Base-by-base conservation (phyloP, 2,329 filamentous ascomycete species). In the Apiospora koreana region DNA sequence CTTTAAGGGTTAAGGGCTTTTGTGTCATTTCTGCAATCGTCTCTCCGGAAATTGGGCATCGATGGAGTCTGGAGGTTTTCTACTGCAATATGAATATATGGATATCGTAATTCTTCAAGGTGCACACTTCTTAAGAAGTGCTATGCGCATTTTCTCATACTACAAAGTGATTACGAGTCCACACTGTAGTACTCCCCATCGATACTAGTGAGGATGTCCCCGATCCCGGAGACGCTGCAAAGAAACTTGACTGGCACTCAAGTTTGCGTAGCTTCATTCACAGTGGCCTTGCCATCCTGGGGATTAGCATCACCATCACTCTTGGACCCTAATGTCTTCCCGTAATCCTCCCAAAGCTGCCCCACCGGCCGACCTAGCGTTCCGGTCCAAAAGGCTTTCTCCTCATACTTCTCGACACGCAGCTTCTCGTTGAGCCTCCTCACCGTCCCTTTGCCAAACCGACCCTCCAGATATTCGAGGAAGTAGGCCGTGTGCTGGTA, bases 401-500 rank as follows among this genome's bases (percentile, higher is more conserved):
- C 87, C 72, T 91, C 84, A 80, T 96, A 93, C 81, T 83, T 84
- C 50, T 83, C 83, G n/a, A 82, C 82, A 71, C 90, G 85, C 78
- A 97, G 80, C 73, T 86, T 87, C 77, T 90, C 91, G 77, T 97
- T 92, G 67, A 96, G 80, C 70, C 84, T 86, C 69, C 88, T 83
- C 38, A 93, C 85, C 0, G 88, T 88, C 9, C 88, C 89, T 10
- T 80, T 76, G 0, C 89, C 90, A 74, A 88, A 92, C 65, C 86
- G 86, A 45, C 83, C 80, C 82, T 98, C 95, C 65, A 98, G 82
- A 83, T 94, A 97, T 69, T 96, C 91, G 67, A 98, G 82, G 76
- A 98, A 98, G 80, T 94, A 98, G 0, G 91, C 96, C 8, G 95
- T 98, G 74, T 92, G 89, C 83, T 98, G 92, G 81, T 98, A 98